Conservation (phyloP, 2,329 filamentous ascomycete genomes). For the Trichoderma atrobrunneum region DNA sequence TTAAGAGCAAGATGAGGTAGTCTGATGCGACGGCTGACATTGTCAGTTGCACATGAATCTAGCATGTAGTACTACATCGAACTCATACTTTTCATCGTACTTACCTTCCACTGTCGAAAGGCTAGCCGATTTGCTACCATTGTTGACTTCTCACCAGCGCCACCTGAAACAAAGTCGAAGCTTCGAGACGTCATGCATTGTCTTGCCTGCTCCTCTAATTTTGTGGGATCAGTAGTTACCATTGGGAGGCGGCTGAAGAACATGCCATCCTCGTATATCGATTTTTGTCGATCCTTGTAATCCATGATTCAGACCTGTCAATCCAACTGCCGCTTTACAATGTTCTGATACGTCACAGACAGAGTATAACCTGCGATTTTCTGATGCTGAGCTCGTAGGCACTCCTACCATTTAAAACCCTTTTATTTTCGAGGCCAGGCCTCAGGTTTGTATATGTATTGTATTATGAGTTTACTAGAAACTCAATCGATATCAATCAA, state of each 20-base stretch:
- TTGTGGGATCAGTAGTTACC: neutral
- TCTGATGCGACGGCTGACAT: neutral
- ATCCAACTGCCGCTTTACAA: neutral
- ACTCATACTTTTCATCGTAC: neutral
- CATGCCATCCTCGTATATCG: neutral
- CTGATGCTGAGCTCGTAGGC: neutral
- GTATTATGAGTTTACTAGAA: neutral
- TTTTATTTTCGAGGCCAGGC: neutral
- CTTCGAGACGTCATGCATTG: neutral
- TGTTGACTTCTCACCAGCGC: neutral
- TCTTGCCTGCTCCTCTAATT: neutral
- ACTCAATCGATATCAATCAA: neutral
- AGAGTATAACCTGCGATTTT: neutral
- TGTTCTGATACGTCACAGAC: neutral
- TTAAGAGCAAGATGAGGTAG: fast-evolving
- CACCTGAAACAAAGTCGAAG: neutral
- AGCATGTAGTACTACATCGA: neutral
- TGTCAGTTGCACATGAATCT: neutral
- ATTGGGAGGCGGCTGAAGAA: neutral
- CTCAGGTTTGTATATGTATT: neutral
- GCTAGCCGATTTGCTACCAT: neutral
- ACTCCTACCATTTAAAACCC: neutral
- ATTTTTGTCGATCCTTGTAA: neutral
- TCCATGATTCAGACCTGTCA: neutral
- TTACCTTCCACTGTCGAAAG: neutral